Evolutionary conservation across 2,329 filamentous ascomycete species (phyloP), one percentile per base, ranked within the genome.

Genomic region (Alternaria postmessia): DNA sequence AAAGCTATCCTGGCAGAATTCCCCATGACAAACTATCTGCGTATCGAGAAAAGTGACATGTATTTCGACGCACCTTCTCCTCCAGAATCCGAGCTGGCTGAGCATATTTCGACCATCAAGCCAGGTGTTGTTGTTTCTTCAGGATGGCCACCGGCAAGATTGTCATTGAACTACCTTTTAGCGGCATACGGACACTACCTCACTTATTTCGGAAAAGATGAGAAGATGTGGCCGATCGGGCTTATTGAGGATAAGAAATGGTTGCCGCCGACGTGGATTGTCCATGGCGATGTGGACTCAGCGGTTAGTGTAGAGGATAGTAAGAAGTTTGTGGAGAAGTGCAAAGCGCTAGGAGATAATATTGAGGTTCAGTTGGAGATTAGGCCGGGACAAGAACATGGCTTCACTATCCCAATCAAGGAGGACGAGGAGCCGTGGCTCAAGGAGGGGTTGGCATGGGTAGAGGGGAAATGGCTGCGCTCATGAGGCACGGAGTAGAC

Each of bases 381-480:
- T 14, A 22, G 61, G 43, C 22, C 67, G 12, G 65, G 67, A 0
- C 51, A 62, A 46, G 71, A 77, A 38, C 76, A 78, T 64, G 76
- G 75, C 7, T 78, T 78, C 47, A 75, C 77, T 57, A 59, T 53
- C 24, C 60, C 59, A 18, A n/a, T 53, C 4, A 68, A 65, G 24
- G 70, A 75, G 39, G 67, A 70, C 26, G 70, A 75, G 46, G 59
- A 68, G 41, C 52, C 51, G 43, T 78, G 75, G 75, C 60, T 78
- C 30, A 71, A 57, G 32, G 69, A 75, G 14, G 68, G 67, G 7
- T 42, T 76, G 46, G 30, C 39, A 49, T 74, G 69, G 70, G 63
- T 75, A 14, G 70, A 74, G 60, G 57, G 46, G 41, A 66, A 65
- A 47, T 76, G 75, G 75, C 38, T 71, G 55, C 34, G 28, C 7